A percentile compares a stretch with the other conserved stretches of the same genome.
Evolutionary conservation across 176 grass and related monocot species (phyloP).

Genomic region (Olyra latifolia): DNA sequence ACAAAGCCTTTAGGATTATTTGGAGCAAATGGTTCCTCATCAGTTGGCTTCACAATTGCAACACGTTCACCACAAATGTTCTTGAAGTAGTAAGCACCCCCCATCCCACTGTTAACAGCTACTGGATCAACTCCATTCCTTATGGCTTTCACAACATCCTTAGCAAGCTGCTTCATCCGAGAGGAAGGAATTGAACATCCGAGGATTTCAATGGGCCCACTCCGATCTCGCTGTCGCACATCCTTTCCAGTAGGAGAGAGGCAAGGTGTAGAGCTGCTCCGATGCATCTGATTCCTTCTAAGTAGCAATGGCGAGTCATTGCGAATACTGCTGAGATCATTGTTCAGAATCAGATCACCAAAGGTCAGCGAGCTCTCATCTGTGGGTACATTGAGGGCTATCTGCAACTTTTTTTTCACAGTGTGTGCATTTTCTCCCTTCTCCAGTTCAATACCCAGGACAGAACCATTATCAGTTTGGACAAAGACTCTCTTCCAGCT

Average conservation of each 20-base stretch:
- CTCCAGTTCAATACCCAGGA: conserved; percentile 78
- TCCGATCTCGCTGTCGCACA: conserved; percentile 54
- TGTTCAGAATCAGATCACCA: conserved; percentile 78
- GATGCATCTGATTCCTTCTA: conserved; percentile 73
- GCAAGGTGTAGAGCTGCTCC: conserved; percentile 88
- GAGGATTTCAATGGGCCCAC: conserved; percentile 77
- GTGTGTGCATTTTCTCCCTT: conserved; percentile 85
- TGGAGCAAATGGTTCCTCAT: conserved; percentile 95
- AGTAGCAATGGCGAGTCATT: conserved; percentile 85
- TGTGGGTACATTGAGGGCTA: conserved; percentile 77
- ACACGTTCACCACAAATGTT: conserved; percentile 69
- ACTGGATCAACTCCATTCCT: conserved; percentile 71
- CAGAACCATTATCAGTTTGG: conserved; percentile 89
- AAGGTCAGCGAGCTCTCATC: conserved; percentile 86
- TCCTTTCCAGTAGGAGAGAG: conserved; percentile 78
- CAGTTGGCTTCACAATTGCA: conserved; percentile 95
- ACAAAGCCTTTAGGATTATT: conserved; percentile 97
- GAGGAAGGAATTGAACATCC: conserved; percentile 67
- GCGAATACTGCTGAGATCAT: conserved; percentile 86
- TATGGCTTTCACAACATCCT: conserved; percentile 79
- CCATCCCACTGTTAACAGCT: conserved; percentile 76
- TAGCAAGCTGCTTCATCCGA: conserved; percentile 75
- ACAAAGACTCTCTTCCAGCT: conserved; percentile 95
- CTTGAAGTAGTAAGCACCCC: conserved; percentile 93
- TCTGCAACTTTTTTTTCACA: conserved; percentile 91